These are phyloP conservation scores for Sclerotiophoma versabilis DNA, from an alignment of 2,329 filamentous ascomycete genomes.

Conservation along the genomic window DNA sequence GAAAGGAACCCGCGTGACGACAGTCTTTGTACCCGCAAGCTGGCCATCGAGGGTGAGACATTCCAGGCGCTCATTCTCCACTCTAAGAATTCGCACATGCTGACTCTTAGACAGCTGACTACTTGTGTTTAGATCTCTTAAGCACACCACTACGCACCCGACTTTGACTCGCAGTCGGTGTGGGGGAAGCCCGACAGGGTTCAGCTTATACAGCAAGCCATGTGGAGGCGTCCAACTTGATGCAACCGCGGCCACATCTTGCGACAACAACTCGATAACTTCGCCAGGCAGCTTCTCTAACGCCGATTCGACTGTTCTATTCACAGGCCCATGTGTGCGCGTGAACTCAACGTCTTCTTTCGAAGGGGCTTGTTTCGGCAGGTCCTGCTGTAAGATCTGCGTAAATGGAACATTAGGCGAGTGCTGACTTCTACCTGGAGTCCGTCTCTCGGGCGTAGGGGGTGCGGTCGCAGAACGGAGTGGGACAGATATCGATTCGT, in stretches of 20 bases:
- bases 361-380: not conserved
- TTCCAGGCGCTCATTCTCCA: slow-evolving; percentile 40
- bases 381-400: not conserved
- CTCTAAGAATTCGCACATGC: slow-evolving; percentile 39
- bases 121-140: slow-evolving; percentile 38
- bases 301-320: slow-evolving; percentile 33
- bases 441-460: not conserved
- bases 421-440: not conserved
- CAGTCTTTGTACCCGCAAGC: slow-evolving; percentile 41
- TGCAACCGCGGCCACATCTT: slow-evolving; percentile 32
- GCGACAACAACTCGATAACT: slow-evolving; percentile 42
- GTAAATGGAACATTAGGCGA: not conserved
- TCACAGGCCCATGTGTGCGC: slow-evolving; percentile 42
- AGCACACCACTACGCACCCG: slow-evolving; percentile 39
- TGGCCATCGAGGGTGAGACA: slow-evolving; percentile 45
- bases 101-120: slow-evolving; percentile 44
- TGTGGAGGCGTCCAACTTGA: slow-evolving; percentile 36
- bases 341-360: slow-evolving; percentile 21
- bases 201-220: slow-evolving; percentile 41
- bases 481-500: not conserved
- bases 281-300: slow-evolving; percentile 37
- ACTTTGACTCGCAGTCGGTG: slow-evolving; percentile 46
- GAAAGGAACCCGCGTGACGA: slow-evolving; percentile 41
- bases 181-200: slow-evolving; percentile 41
- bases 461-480: slow-evolving; percentile 10